These are phyloP conservation scores for Alloascoidea africana DNA, from an alignment of 805 yeast genomes.

Conservation along the genomic window DNA sequence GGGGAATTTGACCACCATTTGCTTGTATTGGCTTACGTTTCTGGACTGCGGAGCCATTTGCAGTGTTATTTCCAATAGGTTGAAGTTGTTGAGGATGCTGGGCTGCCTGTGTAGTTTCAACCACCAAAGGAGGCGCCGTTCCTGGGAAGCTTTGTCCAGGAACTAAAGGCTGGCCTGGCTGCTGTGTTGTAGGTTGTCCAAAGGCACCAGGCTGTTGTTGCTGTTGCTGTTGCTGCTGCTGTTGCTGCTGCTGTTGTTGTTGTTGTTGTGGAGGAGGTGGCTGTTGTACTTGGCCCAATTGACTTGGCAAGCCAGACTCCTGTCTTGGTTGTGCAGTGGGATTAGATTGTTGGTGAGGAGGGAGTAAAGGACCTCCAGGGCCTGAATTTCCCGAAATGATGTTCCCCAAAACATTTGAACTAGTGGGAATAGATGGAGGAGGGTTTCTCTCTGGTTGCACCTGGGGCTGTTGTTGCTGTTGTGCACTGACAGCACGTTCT, in stretches of 20 bases:
- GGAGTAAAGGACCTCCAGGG: conserved; percentile 8
- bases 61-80: not conserved
- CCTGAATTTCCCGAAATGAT: conserved; percentile 15
- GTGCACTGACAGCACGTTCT: conserved; percentile 33
- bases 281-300: conserved; percentile 3
- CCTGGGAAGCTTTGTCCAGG: too few species aligned
- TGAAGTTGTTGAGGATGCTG: not conserved
- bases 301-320: conserved; percentile 7
- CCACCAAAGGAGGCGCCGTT: too few species aligned
- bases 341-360: conserved; percentile 12
- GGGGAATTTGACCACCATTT: not conserved
- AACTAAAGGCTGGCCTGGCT: too few species aligned
- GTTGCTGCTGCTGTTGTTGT: conserved; percentile 14
- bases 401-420: conserved; percentile 15
- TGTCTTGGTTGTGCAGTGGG: conserved; percentile 15
- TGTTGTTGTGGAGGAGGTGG: conserved; percentile 17
- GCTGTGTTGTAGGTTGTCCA: not conserved
- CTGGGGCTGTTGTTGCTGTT: conserved; percentile 11
- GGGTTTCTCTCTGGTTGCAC: conserved; percentile 10
- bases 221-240: conserved; percentile 17
- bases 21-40: too few species aligned
- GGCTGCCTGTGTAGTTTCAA: not conserved
- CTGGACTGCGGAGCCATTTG: not conserved
- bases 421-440: conserved; percentile 15
- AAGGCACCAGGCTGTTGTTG: not conserved